A percentile compares a stretch with the other conserved stretches of the same genome.
phyloP scores from a whole-genome alignment of 495 filamentous ascomycete species.

The Xylaria sp. region DNA sequence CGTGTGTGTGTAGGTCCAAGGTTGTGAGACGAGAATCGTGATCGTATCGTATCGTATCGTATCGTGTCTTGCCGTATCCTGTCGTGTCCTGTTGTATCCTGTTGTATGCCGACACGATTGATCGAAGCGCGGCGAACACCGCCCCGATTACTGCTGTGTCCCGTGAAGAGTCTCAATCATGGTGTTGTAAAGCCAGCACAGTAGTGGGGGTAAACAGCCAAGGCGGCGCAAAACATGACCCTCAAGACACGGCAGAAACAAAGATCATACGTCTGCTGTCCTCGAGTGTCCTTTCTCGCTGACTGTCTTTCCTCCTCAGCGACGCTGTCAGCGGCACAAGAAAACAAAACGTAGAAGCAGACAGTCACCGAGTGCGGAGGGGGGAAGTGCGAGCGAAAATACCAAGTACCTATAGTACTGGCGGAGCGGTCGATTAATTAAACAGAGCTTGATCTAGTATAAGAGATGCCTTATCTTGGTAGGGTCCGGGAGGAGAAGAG shows the following conservation, averaged over 20 bases:
- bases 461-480: neutral
- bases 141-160: constrained; percentile 14
- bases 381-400: neutral
- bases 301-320: neutral
- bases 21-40: neutral
- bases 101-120: neutral
- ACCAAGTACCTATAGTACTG: constrained; percentile 2
- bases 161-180: constrained; percentile 8
- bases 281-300: neutral
- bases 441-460: constrained; percentile 2
- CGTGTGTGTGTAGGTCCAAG: neutral
- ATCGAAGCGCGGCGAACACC: constrained; percentile 1
- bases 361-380: neutral
- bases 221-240: constrained; percentile 14
- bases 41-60: neutral
- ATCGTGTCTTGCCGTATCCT: neutral
- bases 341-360: neutral
- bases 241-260: constrained; percentile 2
- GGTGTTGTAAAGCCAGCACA: neutral
- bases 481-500: constrained; percentile 5
- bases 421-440: neutral
- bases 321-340: neutral
- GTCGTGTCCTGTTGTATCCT: neutral
- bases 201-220: neutral
- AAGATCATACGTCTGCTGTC: neutral